phyloP scores from a whole-genome alignment of 2,329 filamentous ascomycete genomes.

The Conoideocrella luteorostrata region DNA sequence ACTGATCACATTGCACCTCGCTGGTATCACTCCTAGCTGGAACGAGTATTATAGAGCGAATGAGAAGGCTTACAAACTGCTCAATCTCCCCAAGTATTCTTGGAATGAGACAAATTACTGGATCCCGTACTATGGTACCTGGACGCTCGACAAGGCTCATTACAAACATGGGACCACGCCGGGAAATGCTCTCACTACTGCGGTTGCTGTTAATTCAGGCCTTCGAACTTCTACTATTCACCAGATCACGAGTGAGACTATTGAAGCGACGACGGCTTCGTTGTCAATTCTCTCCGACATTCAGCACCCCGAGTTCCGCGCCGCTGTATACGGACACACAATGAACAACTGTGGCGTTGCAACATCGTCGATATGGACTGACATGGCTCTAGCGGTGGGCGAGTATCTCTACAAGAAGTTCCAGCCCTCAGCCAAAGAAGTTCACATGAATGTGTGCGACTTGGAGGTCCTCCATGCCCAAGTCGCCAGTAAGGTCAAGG shows the following conservation, averaged over 20 bases:
- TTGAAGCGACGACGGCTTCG: conserved; percentile 16
- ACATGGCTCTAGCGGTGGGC: neutral
- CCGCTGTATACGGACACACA: conserved; percentile 33
- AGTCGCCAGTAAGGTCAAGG: neutral
- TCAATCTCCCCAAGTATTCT: conserved; percentile 61
- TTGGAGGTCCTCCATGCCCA: conserved; percentile 5
- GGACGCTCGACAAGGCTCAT: conserved; percentile 35
- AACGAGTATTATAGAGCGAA: conserved; percentile 59
- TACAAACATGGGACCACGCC: neutral
- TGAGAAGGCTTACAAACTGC: conserved; percentile 34
- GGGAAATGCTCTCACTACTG: neutral
- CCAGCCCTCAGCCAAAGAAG: neutral
- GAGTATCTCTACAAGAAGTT: conserved; percentile 2
- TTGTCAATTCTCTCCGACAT: conserved; percentile 33
- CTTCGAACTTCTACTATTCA: conserved; percentile 24
- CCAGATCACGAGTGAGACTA: conserved; percentile 4
- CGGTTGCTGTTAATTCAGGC: neutral
- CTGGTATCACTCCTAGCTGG: conserved; percentile 42
- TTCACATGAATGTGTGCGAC: conserved; percentile 27
- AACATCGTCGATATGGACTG: conserved; percentile 21
- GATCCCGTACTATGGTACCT: conserved; percentile 60
- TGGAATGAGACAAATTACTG: conserved; percentile 71
- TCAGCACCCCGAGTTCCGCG: conserved; percentile 29
- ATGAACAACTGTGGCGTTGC: conserved; percentile 36
- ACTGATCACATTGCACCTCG: conserved; percentile 50